phyloP scores from a whole-genome alignment of 116 monocot genomes.

The Phalaenopsis hybrid region DNA sequence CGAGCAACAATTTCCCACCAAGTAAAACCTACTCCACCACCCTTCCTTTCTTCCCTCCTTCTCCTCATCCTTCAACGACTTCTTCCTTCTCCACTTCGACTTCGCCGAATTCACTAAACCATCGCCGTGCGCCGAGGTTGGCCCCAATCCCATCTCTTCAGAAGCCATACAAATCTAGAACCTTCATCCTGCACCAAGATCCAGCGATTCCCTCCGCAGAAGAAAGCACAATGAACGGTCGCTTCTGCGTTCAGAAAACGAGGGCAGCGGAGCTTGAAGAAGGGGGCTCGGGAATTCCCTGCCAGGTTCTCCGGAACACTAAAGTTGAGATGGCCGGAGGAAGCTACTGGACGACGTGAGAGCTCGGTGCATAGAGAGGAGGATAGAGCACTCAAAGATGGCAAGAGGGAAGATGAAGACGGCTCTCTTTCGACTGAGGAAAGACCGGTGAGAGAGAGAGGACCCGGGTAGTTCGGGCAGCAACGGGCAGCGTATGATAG shows the following conservation, averaged over 20 bases:
- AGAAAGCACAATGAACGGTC: background rate
- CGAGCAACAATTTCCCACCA: background rate
- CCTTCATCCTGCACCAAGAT: background rate
- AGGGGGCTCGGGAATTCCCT: background rate
- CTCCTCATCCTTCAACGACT: background rate
- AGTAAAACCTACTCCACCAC: slow-evolving; percentile 6
- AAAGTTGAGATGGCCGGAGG: background rate
- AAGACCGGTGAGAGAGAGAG: background rate
- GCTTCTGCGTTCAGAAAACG: background rate
- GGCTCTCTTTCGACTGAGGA: background rate
- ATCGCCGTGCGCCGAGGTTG: background rate
- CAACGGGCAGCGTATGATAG: too few species aligned
- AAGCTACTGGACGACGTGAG: background rate
- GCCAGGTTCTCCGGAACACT: background rate
- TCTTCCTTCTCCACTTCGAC: slow-evolving; percentile 1
- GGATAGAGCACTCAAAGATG: background rate
- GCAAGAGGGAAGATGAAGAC: background rate
- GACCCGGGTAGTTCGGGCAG: slow-evolving; percentile 5
- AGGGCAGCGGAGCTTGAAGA: background rate
- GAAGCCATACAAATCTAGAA: background rate
- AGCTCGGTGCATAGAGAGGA: background rate
- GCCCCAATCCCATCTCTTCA: slow-evolving; percentile 1
- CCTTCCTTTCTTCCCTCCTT: background rate
- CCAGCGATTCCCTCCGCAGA: background rate
- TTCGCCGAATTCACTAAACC: background rate